Evolutionary conservation across 352 stramenopile species (phyloP).

Genomic region (Pythium brassicae): DNA sequence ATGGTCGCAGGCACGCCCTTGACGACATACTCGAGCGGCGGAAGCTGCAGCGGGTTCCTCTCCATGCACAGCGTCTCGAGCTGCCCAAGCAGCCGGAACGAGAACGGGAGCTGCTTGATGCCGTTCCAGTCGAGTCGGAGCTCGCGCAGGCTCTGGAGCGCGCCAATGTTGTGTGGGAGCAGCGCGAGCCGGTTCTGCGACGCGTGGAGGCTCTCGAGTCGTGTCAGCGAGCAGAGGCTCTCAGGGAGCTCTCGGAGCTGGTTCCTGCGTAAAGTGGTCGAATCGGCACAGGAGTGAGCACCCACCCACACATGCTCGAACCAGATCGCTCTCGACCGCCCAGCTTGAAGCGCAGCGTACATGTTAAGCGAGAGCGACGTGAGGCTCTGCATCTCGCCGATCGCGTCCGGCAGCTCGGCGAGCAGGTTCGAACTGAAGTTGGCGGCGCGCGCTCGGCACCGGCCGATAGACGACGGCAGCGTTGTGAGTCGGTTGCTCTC

Average conservation of each 20-base stretch:
- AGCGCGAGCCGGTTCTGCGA: slow-evolving; percentile 40
- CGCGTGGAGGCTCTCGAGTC: slow-evolving; percentile 34
- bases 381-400: slow-evolving; percentile 38
- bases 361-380: slow-evolving; percentile 43
- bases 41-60: slow-evolving; percentile 49
- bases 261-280: slow-evolving; percentile 24
- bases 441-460: slow-evolving; percentile 21
- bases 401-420: slow-evolving; percentile 25
- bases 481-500: slow-evolving; percentile 45
- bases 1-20: slow-evolving; percentile 44
- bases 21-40: slow-evolving; percentile 42
- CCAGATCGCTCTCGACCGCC: neutral
- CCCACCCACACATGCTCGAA: neutral
- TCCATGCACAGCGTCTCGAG: slow-evolving; percentile 49
- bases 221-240: slow-evolving; percentile 22
- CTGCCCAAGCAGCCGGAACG: slow-evolving; percentile 33
- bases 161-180: slow-evolving; percentile 45
- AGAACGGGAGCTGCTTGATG: slow-evolving; percentile 60
- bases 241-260: slow-evolving; percentile 40
- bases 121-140: slow-evolving; percentile 61
- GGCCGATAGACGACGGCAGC: slow-evolving; percentile 40
- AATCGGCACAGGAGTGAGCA: neutral
- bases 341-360: slow-evolving; percentile 1
- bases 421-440: slow-evolving; percentile 50
- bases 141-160: slow-evolving; percentile 38